Evolutionary conservation across 2,329 filamentous ascomycete species (phyloP).

Genomic region (Phialocephala sp.): DNA sequence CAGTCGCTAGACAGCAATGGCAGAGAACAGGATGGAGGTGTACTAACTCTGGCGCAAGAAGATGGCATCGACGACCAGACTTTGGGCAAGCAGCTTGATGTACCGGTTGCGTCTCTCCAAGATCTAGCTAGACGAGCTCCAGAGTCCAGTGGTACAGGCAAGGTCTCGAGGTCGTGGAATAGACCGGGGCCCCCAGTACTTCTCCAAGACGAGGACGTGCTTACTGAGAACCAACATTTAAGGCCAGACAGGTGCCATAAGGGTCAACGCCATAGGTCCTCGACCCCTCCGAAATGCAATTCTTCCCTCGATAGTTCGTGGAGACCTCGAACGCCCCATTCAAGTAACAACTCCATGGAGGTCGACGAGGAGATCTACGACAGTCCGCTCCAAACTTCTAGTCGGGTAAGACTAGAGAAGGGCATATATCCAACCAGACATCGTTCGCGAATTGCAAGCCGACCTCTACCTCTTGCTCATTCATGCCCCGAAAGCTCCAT

Average conservation of each 20-base stretch:
- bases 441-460: constrained; percentile 10
- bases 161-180: not conserved
- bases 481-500: not conserved
- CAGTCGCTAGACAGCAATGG: not conserved
- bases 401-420: not conserved
- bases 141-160: not conserved
- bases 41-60: not conserved
- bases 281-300: not conserved
- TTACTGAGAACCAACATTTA: not conserved
- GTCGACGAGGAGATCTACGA: constrained; percentile 33
- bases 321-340: constrained; percentile 24
- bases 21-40: not conserved
- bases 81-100: not conserved
- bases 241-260: not conserved
- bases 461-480: constrained; percentile 10
- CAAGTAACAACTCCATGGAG: constrained; percentile 27
- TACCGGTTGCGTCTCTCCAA: not conserved
- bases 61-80: not conserved
- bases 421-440: not conserved
- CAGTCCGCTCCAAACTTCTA: constrained; percentile 6
- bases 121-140: not conserved
- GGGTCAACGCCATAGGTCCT: not conserved
- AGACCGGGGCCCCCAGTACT: not conserved
- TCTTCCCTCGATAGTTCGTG: constrained; percentile 18
- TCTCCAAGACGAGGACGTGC: not conserved